A percentile compares a stretch with the other conserved stretches of the same genome.
These are phyloP conservation scores for Trapa bicornis DNA, from an alignment of 345 rosid species.

Conservation along the genomic window DNA sequence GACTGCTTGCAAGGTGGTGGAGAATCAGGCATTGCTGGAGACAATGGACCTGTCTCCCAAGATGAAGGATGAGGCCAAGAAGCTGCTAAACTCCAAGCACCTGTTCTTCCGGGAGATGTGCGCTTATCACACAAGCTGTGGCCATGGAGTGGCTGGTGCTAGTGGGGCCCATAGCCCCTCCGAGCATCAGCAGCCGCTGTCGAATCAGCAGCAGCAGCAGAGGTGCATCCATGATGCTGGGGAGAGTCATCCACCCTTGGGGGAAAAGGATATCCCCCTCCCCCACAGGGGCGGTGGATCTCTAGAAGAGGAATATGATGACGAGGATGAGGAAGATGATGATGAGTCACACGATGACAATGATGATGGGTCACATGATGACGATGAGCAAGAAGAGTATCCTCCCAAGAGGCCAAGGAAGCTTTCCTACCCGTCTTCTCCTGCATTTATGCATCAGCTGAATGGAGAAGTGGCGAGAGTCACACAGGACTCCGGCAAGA, in stretches of 20 bases:
- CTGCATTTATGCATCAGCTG: conserved; percentile 36
- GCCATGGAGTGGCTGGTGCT: conserved; percentile 28
- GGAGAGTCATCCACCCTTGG: neutral
- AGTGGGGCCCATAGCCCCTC: conserved; percentile 26
- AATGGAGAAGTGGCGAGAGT: conserved; percentile 32
- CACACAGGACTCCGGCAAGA: conserved; percentile 42
- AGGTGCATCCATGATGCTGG: conserved; percentile 46
- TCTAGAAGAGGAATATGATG: conserved; percentile 38
- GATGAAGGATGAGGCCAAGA: conserved; percentile 76
- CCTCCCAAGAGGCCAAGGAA: conserved; percentile 28
- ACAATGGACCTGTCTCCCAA: conserved; percentile 63
- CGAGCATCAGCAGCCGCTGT: conserved; percentile 12
- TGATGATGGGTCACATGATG: conserved; percentile 23
- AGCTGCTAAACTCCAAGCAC: conserved; percentile 80
- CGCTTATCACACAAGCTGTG: conserved; percentile 84
- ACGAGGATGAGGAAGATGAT: conserved; percentile 32
- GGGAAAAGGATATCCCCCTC: conserved; percentile 1
- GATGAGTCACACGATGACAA: conserved; percentile 35
- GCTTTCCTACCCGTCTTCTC: conserved; percentile 6
- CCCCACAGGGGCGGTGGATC: conserved; percentile 21
- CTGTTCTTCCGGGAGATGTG: conserved; percentile 94
- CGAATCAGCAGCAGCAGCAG: conserved; percentile 26
- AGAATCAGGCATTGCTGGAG: conserved; percentile 73
- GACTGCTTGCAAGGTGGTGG: conserved; percentile 83
- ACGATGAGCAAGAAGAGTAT: conserved; percentile 21